Conservation (phyloP, 108 stramenopile species). For the Licmophora abbreviata region DNA sequence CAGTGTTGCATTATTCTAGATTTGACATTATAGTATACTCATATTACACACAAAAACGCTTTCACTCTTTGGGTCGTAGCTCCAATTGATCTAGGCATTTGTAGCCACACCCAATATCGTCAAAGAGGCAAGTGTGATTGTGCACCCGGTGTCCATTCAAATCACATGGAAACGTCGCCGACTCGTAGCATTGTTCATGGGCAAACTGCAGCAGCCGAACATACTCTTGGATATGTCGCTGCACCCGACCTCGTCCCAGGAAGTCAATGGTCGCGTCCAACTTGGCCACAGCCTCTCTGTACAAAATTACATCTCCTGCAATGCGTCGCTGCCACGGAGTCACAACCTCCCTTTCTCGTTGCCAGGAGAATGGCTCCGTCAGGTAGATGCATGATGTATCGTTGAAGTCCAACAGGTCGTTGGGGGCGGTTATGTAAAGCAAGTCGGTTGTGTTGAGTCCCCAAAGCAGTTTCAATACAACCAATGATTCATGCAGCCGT, state of each 20-base stretch:
- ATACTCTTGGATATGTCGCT: slow-evolving; percentile 14
- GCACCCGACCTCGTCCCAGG: slow-evolving; percentile 18
- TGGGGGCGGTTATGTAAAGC: slow-evolving; percentile 24
- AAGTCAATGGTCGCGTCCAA: slow-evolving; percentile 29
- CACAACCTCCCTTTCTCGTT: slow-evolving; percentile 22
- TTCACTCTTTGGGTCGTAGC: not conserved
- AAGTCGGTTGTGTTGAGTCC: slow-evolving; percentile 27
- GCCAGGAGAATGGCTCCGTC: slow-evolving; percentile 7
- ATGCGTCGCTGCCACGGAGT: slow-evolving; percentile 16
- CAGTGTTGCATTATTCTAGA: too few relatives aligned
- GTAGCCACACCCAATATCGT: slow-evolving; percentile 38
- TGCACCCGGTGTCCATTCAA: slow-evolving; percentile 6
- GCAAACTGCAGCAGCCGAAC: slow-evolving; percentile 2
- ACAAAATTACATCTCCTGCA: slow-evolving; percentile 23
- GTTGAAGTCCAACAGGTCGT: not conserved
- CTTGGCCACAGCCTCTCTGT: slow-evolving; percentile 15
- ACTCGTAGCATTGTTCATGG: slow-evolving; percentile 1
- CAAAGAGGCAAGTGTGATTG: slow-evolving; percentile 25
- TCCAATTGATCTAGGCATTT: slow-evolving; percentile 19
- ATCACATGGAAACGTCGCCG: slow-evolving; percentile 22
- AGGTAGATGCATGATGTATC: slow-evolving; percentile 4
- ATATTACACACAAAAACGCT: too few relatives aligned
- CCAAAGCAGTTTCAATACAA: slow-evolving; percentile 30
- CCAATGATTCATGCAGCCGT: slow-evolving; percentile 41
- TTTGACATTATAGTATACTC: too few relatives aligned